Evolutionary conservation across 1,284 basidiomycete species (phyloP).

Genomic region (Earliella scabrosa): DNA sequence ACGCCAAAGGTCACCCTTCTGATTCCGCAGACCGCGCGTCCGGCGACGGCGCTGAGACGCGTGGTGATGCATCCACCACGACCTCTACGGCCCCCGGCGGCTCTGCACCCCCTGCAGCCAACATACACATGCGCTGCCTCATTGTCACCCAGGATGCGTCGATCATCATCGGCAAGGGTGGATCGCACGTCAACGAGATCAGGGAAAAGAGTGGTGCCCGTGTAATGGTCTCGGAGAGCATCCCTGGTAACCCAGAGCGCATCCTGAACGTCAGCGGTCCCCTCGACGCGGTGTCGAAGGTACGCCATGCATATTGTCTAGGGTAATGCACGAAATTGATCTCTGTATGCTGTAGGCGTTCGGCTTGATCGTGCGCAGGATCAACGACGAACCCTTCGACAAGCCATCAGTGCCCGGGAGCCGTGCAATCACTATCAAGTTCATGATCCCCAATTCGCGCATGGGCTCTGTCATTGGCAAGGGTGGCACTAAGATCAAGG

Average conservation of each 20-base stretch:
- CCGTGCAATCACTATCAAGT: slow-evolving; percentile 98
- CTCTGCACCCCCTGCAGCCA: slow-evolving; percentile 59
- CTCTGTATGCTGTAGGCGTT: slow-evolving; percentile 73
- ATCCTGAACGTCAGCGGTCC: slow-evolving; percentile 97
- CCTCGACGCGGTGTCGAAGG: slow-evolving; percentile 98
- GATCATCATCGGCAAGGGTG: slow-evolving; percentile 98
- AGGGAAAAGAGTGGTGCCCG: slow-evolving; percentile 96
- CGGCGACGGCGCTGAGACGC: slow-evolving; percentile 29
- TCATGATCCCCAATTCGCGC: slow-evolving; percentile 98
- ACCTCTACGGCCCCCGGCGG: slow-evolving; percentile 49
- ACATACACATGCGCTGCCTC: slow-evolving; percentile 92
- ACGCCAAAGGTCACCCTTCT: slow-evolving; percentile 35
- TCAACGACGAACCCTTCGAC: slow-evolving; percentile 99
- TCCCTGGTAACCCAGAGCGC: slow-evolving; percentile 97
- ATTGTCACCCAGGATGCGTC: slow-evolving; percentile 99
- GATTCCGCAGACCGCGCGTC: slow-evolving; percentile 27
- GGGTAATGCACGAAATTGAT: slow-evolving; percentile 6
- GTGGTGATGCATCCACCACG: slow-evolving; percentile 37
- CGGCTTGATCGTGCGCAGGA: slow-evolving; percentile 96
- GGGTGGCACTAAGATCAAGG: slow-evolving; percentile 97
- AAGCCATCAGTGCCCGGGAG: slow-evolving; percentile 97
- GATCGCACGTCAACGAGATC: slow-evolving; percentile 98
- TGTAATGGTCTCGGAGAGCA: slow-evolving; percentile 95
- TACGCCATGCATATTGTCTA: slow-evolving; percentile 33
- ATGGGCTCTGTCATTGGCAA: slow-evolving; percentile 99